Base-by-base conservation (phyloP, 352 stramenopile genomes). In the Phytopythium cucurbitacearum region DNA sequence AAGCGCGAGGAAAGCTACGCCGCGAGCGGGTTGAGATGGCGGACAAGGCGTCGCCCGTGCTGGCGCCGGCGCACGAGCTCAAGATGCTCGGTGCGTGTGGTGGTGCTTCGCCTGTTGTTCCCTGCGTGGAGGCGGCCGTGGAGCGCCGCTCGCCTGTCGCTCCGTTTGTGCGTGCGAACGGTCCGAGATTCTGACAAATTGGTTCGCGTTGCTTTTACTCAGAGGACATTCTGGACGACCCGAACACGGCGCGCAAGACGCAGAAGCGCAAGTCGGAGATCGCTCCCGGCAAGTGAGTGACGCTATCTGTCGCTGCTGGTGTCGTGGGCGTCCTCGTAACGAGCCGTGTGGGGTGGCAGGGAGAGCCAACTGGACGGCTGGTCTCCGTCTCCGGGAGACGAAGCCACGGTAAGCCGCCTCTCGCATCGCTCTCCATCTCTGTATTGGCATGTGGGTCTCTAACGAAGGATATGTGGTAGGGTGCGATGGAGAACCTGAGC, bases 311-410 rank as follows among this genome's bases (percentile, higher is more conserved):
- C 6, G 15, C n/a, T 40, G 21, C 51, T 47, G 11, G 44, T 11
- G 32, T 58, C 7, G 12, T n/a, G 12, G 3, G 15, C 11, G 34
- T 41, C 53, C 40, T 15, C 57, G 21, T 28, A 40, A 44, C 5
- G 44, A 34, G 38, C 52, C 48, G n/a, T 47, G 56, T 38, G 35
- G 32, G 48, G 52, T 52, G 4, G 12, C 0, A 42, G n/a, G 40
- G 84, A 71, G 57, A 80, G 78, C 35, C 68, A 73, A 51, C 50
- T 89, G 5, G 73, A 85, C 40, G 78, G 78, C 45, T 89, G 78
- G 78, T 89, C 78, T 44, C 75, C 78, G 37, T 80, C 73, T n/a
- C 60, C 49, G 9, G 50, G 16, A 10, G 46, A 53, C 13, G 45
- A 54, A n/a, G 33, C 61, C 4, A 42, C 56, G 3, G 44, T 61